A percentile compares a stretch with the other conserved stretches of the same genome.
Conservation (phyloP, 495 filamentous ascomycete species). For the Aspergillus biplanus region DNA sequence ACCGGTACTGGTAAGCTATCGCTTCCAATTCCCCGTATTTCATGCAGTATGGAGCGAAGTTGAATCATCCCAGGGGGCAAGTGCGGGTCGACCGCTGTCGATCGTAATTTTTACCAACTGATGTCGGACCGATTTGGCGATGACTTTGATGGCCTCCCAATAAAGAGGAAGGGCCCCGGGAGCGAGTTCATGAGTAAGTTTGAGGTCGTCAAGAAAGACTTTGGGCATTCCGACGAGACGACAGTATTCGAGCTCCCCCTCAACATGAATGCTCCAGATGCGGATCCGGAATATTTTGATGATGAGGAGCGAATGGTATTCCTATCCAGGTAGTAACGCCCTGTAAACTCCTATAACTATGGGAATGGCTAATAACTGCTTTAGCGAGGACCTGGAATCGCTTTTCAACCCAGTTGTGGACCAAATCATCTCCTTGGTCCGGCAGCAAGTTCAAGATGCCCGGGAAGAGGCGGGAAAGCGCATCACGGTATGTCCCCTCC, state of each 20-base stretch:
- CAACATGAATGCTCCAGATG: background rate
- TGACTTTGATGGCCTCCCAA: constrained; percentile 17
- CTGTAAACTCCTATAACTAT: background rate
- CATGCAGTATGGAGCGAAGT: too few relatives aligned
- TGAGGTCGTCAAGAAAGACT: constrained; percentile 28
- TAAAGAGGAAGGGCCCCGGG: constrained; percentile 22
- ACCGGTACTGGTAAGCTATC: too few relatives aligned
- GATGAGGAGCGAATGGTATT: constrained; percentile 13
- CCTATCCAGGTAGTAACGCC: background rate
- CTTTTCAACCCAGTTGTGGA: constrained; percentile 62
- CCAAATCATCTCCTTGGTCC: constrained; percentile 58
- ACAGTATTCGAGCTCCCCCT: constrained; percentile 9
- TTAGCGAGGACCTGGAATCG: constrained; percentile 39
- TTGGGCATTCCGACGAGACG: constrained; percentile 13
- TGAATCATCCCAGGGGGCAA: constrained; percentile 39
- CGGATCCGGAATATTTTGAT: background rate
- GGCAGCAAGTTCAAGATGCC: constrained; percentile 33
- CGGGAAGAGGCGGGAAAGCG: background rate
- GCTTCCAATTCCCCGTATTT: too few relatives aligned
- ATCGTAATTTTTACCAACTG: constrained; percentile 49
- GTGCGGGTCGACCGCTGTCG: constrained; percentile 58
- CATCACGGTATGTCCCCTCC: too few relatives aligned
- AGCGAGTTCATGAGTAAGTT: constrained; percentile 31
- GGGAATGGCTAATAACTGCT: background rate
- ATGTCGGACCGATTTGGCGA: constrained; percentile 38